phyloP scores from a whole-genome alignment of 2,329 filamentous ascomycete genomes.

The Diplodia corticola region DNA sequence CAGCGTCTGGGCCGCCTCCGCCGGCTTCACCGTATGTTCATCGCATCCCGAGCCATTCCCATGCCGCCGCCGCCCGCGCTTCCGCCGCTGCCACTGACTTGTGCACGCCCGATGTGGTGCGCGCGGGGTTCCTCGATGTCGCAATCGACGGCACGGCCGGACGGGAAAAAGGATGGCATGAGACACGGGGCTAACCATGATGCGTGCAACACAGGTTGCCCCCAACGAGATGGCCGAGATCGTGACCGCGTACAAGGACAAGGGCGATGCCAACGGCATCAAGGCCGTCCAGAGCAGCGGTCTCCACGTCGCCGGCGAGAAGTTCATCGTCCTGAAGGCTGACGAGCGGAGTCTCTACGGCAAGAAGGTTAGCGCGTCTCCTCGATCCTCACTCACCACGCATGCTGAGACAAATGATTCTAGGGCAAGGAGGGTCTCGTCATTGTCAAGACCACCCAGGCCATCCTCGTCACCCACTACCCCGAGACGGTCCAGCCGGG shows the following conservation, averaged over 20 bases:
- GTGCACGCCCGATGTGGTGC: not conserved
- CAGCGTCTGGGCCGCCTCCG: conserved; percentile 75
- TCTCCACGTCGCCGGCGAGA: conserved; percentile 72
- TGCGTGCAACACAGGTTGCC: conserved; percentile 44
- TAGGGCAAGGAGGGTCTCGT: conserved; percentile 79
- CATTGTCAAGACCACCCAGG: conserved; percentile 83
- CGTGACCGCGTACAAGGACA: conserved; percentile 54
- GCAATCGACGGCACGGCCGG: conserved; percentile 6
- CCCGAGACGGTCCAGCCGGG: conserved; percentile 70
- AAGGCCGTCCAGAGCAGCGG: conserved; percentile 72
- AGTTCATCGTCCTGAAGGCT: conserved; percentile 74
- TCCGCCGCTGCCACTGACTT: not conserved
- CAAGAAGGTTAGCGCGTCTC: conserved; percentile 66
- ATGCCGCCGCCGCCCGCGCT: not conserved
- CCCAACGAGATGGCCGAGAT: conserved; percentile 58
- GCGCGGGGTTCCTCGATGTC: conserved; percentile 4
- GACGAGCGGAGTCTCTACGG: conserved; percentile 81
- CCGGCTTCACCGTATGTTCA: conserved; percentile 71
- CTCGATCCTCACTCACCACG: conserved; percentile 16
- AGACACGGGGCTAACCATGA: conserved; percentile 13
- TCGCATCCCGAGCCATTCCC: conserved; percentile 16
- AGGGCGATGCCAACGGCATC: conserved; percentile 51
- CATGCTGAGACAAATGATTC: not conserved
- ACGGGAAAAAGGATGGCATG: conserved; percentile 23
- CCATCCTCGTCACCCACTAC: conserved; percentile 88